Percentiles rank a stretch among this genome's conserved stretches.
Conservation (phyloP, 306 rosid species). For the Casuarina glauca region DNA sequence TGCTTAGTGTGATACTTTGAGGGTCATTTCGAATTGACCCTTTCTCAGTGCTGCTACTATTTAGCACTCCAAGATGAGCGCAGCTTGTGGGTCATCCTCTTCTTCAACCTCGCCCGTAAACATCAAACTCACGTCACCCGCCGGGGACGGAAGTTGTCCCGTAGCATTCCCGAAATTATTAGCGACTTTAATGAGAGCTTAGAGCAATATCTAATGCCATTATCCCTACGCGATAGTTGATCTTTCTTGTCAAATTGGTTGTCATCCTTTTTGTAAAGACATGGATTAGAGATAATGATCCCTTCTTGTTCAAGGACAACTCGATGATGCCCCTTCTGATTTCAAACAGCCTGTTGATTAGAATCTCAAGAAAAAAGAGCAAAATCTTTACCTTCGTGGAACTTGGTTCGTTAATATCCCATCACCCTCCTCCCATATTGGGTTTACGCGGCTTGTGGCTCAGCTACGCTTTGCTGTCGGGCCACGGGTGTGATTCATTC, state of each 20-base stretch:
- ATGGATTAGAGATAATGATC: conserved; percentile 30
- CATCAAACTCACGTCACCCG: conserved; percentile 12
- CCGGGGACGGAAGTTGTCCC: conserved; percentile 28
- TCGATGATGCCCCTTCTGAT: conserved; percentile 34
- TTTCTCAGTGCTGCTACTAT: conserved; percentile 8
- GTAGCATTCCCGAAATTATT: conserved; percentile 22
- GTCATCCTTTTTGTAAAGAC: conserved; percentile 34
- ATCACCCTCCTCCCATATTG: background rate
- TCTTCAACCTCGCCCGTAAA: conserved; percentile 31
- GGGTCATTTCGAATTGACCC: conserved; percentile 33
- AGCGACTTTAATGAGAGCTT: conserved; percentile 29
- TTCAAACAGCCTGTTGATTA: conserved; percentile 25
- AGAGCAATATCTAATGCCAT: conserved; percentile 46
- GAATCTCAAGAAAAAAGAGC: conserved; percentile 9
- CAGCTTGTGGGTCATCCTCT: conserved; percentile 34
- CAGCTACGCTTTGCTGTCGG: too few species aligned
- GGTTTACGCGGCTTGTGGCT: too few species aligned
- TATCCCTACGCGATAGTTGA: conserved; percentile 37
- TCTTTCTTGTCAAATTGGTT: conserved; percentile 50
- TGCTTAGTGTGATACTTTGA: conserved; percentile 31
- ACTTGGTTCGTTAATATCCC: conserved; percentile 27
- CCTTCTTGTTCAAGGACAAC: conserved; percentile 33
- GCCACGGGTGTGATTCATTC: too few species aligned
- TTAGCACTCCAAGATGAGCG: conserved; percentile 24
- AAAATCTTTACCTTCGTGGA: conserved; percentile 23